Evolutionary conservation across 192 early-diverging fungal species (phyloP), one percentile per base, ranked within the genome.

Genomic region (Oehlia diaphana): DNA sequence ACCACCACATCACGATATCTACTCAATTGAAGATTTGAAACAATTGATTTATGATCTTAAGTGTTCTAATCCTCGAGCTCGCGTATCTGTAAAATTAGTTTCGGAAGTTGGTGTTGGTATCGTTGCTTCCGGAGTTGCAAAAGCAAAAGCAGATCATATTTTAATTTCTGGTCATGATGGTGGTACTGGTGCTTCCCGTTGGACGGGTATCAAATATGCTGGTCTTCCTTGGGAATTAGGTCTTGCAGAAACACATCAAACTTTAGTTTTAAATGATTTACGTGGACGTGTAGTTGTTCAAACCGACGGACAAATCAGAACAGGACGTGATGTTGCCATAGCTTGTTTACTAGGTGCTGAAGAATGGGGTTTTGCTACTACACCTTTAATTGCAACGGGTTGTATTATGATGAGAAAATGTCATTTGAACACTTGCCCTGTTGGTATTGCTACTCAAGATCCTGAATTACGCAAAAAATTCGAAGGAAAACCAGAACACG

Each of bases 171-270:
- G 98, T 26, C 98, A 99, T 83, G 98, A 99, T 85, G 98, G 98
- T 88, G 98, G 98, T 81, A 99, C 98, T 19, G 98, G 98, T 77
- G 98, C 98, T 21, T 93, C 93, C 28, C 92, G 96, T 74, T 99
- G 94, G 93, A 99, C 98, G 26, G 95, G 98, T 83, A 99, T 99
- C 85, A 96, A 98, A 86, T 96, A 98, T 79, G 96, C 98, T 26
- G 98, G 98, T 83, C 86, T 99, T 72, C 98, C 98, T 14, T 99
- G 98, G 98, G 98, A 99, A 88, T 88, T 99, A 39, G 98, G 98
- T 80, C 86, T 99, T 35, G 97, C 97, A n/a, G 98, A 99, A 88
- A 96, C 97, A 37, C 98, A 99, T 83, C 98, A 99, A 87, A 99
- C 98, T 13, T 87, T 99, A 82, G 98, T 98, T 10, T 91, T 98